Conservation (phyloP, 805 yeast species). For the Kodamaea fukazawae region DNA sequence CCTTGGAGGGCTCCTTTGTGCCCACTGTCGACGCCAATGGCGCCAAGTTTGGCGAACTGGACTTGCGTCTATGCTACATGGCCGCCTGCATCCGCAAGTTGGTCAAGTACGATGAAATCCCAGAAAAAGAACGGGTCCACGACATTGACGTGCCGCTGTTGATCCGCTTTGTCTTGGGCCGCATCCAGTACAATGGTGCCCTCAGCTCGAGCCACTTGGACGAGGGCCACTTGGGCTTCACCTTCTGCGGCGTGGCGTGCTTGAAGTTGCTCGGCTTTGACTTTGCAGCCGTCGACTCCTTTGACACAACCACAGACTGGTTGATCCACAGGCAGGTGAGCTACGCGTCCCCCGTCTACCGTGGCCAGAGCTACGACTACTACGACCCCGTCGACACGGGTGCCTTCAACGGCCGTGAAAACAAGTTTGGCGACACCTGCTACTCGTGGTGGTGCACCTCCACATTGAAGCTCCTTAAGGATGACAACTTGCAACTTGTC, state of each 20-base stretch:
- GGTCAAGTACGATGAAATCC: slow-evolving; percentile 37
- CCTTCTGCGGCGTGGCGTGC: slow-evolving; percentile 77
- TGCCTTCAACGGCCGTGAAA: slow-evolving; percentile 84
- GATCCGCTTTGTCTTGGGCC: slow-evolving; percentile 27
- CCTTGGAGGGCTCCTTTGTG: slow-evolving; percentile 30
- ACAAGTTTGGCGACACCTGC: slow-evolving; percentile 83
- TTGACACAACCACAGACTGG: slow-evolving; percentile 49
- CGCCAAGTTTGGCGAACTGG: slow-evolving; percentile 58
- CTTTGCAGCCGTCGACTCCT: slow-evolving; percentile 9
- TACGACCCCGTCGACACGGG: slow-evolving; percentile 58
- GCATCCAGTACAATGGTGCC: slow-evolving; percentile 62
- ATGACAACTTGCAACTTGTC: slow-evolving; percentile 25
- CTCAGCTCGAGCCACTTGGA: slow-evolving; percentile 48
- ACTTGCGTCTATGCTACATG: slow-evolving; percentile 70
- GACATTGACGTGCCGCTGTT: slow-evolving; percentile 46
- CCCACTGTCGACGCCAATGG: slow-evolving; percentile 26
- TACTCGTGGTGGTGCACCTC: slow-evolving; percentile 82
- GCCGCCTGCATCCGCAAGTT: slow-evolving; percentile 64
- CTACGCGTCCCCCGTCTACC: slow-evolving; percentile 25
- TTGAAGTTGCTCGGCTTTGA: slow-evolving; percentile 40
- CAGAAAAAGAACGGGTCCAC: slow-evolving; percentile 16
- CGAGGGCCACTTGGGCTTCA: slow-evolving; percentile 85
- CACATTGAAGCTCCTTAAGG: slow-evolving; percentile 46
- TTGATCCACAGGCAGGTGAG: slow-evolving; percentile 61
- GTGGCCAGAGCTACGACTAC: slow-evolving; percentile 31